These are phyloP conservation scores for Ophiostoma novo-ulmi DNA, from an alignment of 2,329 filamentous ascomycete genomes.

Conservation along the genomic window DNA sequence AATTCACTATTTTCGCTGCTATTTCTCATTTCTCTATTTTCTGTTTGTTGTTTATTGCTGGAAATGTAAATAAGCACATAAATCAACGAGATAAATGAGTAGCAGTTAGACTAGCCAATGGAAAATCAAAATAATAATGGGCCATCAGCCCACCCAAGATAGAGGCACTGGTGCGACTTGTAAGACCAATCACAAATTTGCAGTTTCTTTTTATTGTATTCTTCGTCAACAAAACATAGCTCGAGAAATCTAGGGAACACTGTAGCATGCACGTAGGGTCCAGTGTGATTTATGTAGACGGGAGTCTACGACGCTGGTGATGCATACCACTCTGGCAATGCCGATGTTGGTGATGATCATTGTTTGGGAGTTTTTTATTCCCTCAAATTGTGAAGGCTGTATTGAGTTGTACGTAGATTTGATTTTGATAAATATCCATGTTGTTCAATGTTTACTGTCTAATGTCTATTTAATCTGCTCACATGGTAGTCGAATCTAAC, in stretches of 20 bases:
- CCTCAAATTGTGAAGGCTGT: background rate
- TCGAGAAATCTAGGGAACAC: no score
- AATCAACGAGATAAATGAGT: background rate
- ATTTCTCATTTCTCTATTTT: background rate
- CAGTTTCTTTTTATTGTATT: background rate
- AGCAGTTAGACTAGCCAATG: background rate
- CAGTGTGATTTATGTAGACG: background rate
- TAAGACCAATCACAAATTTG: background rate
- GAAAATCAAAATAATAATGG: constrained; percentile 12
- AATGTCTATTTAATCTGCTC: no score
- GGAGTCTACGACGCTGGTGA: constrained; percentile 2
- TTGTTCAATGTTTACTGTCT: no score
- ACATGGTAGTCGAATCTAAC: no score
- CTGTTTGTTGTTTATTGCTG: background rate
- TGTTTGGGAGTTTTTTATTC: background rate
- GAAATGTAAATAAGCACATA: constrained; percentile 2
- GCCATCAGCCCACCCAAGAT: background rate
- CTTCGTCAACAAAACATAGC: no score
- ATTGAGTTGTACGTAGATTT: no score
- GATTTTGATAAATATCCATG: no score
- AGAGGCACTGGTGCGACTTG: no score
- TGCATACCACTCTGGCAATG: constrained; percentile 10
- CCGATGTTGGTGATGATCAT: background rate
- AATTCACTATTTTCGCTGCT: background rate
- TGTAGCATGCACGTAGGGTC: no score